Base-by-base conservation (phyloP, 2,329 filamentous ascomycete genomes). In the Epicoccum nigrum region DNA sequence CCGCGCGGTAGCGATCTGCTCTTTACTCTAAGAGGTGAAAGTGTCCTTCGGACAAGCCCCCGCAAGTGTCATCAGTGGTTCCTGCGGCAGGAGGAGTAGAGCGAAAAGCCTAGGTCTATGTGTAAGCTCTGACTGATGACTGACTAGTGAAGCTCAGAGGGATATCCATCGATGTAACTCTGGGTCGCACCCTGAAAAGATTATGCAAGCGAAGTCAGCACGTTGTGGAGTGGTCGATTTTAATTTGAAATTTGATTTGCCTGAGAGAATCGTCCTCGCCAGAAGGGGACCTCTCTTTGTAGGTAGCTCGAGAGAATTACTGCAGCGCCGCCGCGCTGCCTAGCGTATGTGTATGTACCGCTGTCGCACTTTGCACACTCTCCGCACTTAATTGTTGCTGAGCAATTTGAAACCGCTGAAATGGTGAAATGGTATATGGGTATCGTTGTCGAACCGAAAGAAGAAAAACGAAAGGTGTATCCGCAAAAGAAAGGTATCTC, bases 381-480 rank as follows among this genome's bases (percentile, higher is more conserved):
- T 61, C 57, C 58, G 51, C 62, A 59, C 56, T 34, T 33, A 58
- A 45, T 61, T 53, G 51, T 62, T 56, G 56, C 57, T 55, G 58
- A 52, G 55, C 61, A 63, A 58, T 64, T 56, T 62, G 59, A 58
- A 55, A 53, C 61, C 58, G 54, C 57, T 59, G 44, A 39, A 58
- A 65, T 54, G 42, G 48, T 54, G 51, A 58, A 63, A 57, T 62
- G 58, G 60, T 66, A 62, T 65, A 70, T 72, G 69, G 69, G 69
- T 72, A 72, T 72, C 69, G 67, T 71, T 54, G 56, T 63, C 58
- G 60, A 64, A 62, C 63, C 62, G 49, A 50, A 62, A 58, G 46
- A 58, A 56, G 51, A 51, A 54, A 61, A 58, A 57, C 7, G 46
- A 37, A 45, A 59, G 53, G 28, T 49, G 38, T 56, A 56, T 54